A percentile compares a stretch with the other conserved stretches of the same genome.
These are phyloP conservation scores for Delonix regia DNA, from an alignment of 306 rosid genomes.

Conservation along the genomic window DNA sequence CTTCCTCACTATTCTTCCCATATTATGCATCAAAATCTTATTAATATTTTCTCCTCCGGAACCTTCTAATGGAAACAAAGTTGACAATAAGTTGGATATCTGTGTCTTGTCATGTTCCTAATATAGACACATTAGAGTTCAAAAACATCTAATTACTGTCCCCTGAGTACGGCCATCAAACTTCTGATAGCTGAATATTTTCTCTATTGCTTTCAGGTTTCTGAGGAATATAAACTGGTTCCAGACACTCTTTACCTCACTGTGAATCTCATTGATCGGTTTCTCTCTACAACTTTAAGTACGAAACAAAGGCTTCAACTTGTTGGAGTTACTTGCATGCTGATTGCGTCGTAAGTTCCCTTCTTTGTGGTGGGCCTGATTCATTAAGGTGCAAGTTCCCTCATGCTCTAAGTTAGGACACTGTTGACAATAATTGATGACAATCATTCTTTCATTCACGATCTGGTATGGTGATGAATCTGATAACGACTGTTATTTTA, in stretches of 20 bases:
- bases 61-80: background rate
- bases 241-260: slow-evolving; percentile 95
- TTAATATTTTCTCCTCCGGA: background rate
- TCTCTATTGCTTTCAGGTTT: slow-evolving; percentile 65
- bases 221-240: slow-evolving; percentile 84
- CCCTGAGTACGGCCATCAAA: slow-evolving; percentile 3
- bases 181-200: slow-evolving; percentile 14
- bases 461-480: background rate
- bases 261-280: slow-evolving; percentile 84
- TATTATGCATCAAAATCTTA: background rate
- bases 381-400: background rate
- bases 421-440: background rate
- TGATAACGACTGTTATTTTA: background rate
- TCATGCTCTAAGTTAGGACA: background rate
- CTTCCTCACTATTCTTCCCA: background rate
- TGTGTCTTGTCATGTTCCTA: background rate
- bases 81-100: slow-evolving; percentile 12
- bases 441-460: slow-evolving; percentile 9
- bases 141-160: slow-evolving; percentile 3
- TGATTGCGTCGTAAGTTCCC: slow-evolving; percentile 87
- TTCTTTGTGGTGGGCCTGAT: slow-evolving; percentile 4
- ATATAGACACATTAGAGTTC: background rate
- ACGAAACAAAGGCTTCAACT: slow-evolving; percentile 81
- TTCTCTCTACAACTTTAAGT: slow-evolving; percentile 63
- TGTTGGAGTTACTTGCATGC: slow-evolving; percentile 87